Percentiles rank a stretch among this genome's conserved stretches.
Evolutionary conservation across 768 basidiomycete species (phyloP).

Genomic region (Termitomyces sp.): DNA sequence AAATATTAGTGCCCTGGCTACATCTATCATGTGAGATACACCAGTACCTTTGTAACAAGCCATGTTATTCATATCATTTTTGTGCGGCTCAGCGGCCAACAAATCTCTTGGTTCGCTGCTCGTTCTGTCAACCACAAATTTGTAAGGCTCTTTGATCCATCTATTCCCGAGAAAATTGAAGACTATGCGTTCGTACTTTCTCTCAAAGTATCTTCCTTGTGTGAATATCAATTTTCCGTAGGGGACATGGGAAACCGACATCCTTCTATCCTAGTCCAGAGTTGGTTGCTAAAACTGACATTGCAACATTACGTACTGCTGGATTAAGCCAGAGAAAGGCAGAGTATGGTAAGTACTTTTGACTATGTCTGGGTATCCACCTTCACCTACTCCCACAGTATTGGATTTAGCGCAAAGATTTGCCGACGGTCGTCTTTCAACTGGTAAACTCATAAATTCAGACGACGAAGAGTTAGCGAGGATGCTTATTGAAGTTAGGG

Average conservation of each 20-base stretch:
- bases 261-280: conserved; percentile 69
- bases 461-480: conserved; percentile 73
- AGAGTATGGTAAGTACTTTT: conserved; percentile 65
- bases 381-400: conserved; percentile 38
- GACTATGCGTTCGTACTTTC: conserved; percentile 40
- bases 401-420: conserved; percentile 78
- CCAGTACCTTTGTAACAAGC: neutral
- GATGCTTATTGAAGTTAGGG: conserved; percentile 74
- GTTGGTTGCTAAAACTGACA: conserved; percentile 60
- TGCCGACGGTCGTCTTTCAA: conserved; percentile 74
- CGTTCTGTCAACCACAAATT: conserved; percentile 81
- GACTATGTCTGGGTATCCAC: neutral
- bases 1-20: conserved; percentile 54
- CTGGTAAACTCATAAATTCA: conserved; percentile 64
- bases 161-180: conserved; percentile 63
- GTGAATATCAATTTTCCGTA: conserved; percentile 7
- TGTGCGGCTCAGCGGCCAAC: conserved; percentile 51
- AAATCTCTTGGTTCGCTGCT: conserved; percentile 87
- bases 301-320: conserved; percentile 59
- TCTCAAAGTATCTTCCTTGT: conserved; percentile 4
- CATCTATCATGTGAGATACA: conserved; percentile 62
- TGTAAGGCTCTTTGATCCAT: conserved; percentile 67
- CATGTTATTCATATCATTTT: neutral
- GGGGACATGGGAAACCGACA: conserved; percentile 17
- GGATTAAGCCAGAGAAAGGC: conserved; percentile 85